Base-by-base conservation (phyloP, 345 rosid genomes). In the Eucalyptus brandiana region DNA sequence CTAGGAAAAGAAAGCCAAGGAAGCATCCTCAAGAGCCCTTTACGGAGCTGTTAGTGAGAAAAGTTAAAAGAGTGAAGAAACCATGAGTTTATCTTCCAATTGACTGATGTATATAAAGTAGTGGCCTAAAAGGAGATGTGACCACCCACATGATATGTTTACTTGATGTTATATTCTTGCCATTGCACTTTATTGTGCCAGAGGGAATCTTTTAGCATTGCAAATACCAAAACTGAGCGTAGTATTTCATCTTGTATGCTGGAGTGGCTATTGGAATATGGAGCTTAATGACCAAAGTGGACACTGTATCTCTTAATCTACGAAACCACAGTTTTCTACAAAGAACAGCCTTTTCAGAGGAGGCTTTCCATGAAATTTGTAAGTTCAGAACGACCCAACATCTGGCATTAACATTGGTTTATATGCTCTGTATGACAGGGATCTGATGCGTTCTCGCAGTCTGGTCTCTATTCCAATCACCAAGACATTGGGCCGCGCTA, bases 401-500 rank as follows among this genome's bases (percentile, higher is more conserved):
- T 76, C 85, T 6, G 65, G 87, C 42, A 72, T 72, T 87, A 72
- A 62, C 45, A 44, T 88, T 72, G 54, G 42, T 54, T 83, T 80
- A n/a, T 72, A 37, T 28, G 49, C 83, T 89, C 87, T 90, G 88
- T 88, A 90, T 91, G 88, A 80, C 93, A 97, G 99, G 99, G 99
- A 69, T 94, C 98, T 72, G 99, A 97, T 90, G 99, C 99, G 87
- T 97, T 97, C 92, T 97, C 99, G 15, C 99, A 97, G 88, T 97
- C 99, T 40, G 99, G 99, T 90, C 97, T 97, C 87, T 97, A 97
- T 90, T 97, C 99, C 91, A 97, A 97, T 93, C 99, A 97, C 93
- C 99, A 97, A 94, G 99, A 97, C 93, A 97, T 97, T 92, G 99
- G 98, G 88, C 99, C 97, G 2, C 98, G 99, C 47, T 97, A 97